Base-by-base conservation (phyloP, 768 basidiomycete genomes). In the Agrocybe chaxingu region DNA sequence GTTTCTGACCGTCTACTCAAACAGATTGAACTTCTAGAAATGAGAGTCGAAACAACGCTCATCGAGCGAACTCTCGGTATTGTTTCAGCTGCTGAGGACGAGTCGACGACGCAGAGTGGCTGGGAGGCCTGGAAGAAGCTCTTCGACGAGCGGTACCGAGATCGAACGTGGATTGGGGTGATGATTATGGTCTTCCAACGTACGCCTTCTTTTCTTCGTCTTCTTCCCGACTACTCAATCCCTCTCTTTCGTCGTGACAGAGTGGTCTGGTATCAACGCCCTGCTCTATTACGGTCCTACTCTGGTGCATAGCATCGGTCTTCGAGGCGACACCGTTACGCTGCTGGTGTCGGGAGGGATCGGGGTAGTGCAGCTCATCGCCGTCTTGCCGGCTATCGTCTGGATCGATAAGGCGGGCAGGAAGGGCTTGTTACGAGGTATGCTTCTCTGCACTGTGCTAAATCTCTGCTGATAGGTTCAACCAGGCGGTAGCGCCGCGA, bases 251-350 rank as follows among this genome's bases (percentile, higher is more conserved):
- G 11, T 48, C 24, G 5, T 24, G 5, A 10, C 58, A 92, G 89
- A 92, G 69, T 92, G 90, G 90, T 85, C 82, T 51, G 90, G 90
- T 1, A 92, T 92, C 54, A 92, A 92, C 59, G 89, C 90, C 8
- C 62, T 92, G 31, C 70, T 92, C 7, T 92, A 92, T 58, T 92
- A 90, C 57, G 89, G 89, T 0, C 90, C 90, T 1, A 82, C 80
- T 0, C 72, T 92, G 2, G 78, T 91, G 41, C 74, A 64, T 31
- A 81, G 71, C 44, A 74, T 92, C 39, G 89, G 87, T 3, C 53
- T 91, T 24, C 68, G 70, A 16, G 83, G 84, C 12, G 79, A 83
- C 51, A 76, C 72, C 0, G 73, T 80, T 7, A 76, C 81, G 0
- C 72, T 92, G 0, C 56, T 89, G n/a, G 82, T 85, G 3, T 79